phyloP scores from a whole-genome alignment of 257 asterid genomes.

The Mitragyna speciosa region DNA sequence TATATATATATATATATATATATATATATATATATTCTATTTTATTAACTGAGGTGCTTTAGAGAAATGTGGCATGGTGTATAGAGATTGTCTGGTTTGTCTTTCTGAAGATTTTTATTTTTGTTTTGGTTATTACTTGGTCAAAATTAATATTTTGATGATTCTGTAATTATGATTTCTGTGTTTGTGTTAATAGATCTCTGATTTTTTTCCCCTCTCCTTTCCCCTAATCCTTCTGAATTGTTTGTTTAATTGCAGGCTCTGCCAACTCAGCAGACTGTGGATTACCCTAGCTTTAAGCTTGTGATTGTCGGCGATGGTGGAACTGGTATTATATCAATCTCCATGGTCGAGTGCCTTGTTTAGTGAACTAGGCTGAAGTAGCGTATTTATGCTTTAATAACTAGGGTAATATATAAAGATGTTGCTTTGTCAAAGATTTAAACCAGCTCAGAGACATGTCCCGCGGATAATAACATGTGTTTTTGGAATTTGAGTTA shows the following conservation, averaged over 20 bases:
- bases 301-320: slow-evolving; percentile 83
- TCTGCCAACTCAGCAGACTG: slow-evolving; percentile 70
- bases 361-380: neutral
- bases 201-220: neutral
- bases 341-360: neutral
- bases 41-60: neutral
- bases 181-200: neutral
- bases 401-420: neutral
- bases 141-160: too few species aligned
- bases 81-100: neutral
- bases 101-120: neutral
- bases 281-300: slow-evolving; percentile 78
- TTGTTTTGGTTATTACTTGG: too few species aligned
- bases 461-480: too few species aligned
- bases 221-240: neutral
- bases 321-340: slow-evolving; percentile 54
- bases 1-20: too few species aligned
- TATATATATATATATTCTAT: too few species aligned
- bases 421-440: neutral
- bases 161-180: too few species aligned
- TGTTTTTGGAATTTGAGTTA: neutral
- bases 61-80: neutral
- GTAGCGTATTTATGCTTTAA: neutral
- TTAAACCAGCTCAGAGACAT: neutral
- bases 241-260: slow-evolving; percentile 31